Conservation (phyloP, 495 filamentous ascomycete species). For the Penicillium longicatenatum region DNA sequence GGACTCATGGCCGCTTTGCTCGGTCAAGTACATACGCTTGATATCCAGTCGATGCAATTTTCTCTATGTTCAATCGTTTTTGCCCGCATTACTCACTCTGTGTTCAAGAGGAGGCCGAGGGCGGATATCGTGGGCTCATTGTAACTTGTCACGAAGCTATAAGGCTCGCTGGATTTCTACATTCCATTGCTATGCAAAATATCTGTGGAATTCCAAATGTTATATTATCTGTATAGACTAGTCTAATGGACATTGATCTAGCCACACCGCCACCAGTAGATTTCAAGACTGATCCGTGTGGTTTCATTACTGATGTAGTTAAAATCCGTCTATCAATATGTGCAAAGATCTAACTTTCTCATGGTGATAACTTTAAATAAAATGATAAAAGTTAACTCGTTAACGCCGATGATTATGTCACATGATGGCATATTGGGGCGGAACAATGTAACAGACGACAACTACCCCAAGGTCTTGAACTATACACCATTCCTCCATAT, state of each 20-base stretch:
- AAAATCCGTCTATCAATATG: neutral
- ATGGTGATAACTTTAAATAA: constrained; percentile 2
- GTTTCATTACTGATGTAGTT: neutral
- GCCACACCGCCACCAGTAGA: neutral
- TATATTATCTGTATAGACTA: constrained; percentile 15
- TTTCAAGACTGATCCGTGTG: neutral
- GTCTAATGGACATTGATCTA: constrained; percentile 7
- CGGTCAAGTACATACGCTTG: constrained; percentile 33
- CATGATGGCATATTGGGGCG: constrained; percentile 15
- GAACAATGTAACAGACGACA: constrained; percentile 4
- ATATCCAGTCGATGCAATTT: constrained; percentile 39
- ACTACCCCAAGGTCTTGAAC: neutral
- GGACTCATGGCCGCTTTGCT: constrained; percentile 17
- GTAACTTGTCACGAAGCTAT: neutral
- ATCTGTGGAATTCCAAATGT: constrained; percentile 1
- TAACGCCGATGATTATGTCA: constrained; percentile 8
- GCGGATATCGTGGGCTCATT: neutral
- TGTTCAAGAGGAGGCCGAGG: neutral
- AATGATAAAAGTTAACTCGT: too few species aligned
- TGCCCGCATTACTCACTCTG: neutral
- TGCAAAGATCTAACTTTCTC: neutral
- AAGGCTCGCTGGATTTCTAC: neutral
- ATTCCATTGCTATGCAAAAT: neutral
- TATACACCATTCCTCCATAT: neutral
- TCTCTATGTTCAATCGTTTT: constrained; percentile 3